Evolutionary conservation across 192 early-diverging fungal genomes (phyloP).

Genomic region (Linnemannia schmuckeri): DNA sequence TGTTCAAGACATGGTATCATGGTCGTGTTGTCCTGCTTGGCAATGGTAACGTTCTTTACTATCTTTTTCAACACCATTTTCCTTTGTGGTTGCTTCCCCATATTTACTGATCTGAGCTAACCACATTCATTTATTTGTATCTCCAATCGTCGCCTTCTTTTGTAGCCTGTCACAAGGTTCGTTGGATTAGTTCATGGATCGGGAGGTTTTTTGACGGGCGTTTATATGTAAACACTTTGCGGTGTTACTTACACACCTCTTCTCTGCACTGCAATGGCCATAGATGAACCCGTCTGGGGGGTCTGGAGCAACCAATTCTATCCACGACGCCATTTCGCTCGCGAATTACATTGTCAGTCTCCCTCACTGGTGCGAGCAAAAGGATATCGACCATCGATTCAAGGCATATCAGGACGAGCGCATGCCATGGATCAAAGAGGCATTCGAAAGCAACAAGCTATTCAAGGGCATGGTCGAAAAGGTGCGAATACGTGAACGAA

Average conservation of each 20-base stretch:
- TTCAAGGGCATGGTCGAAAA: constrained; percentile 13
- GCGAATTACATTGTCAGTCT: constrained; percentile 8
- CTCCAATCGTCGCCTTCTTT: background rate
- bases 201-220: too few relatives aligned
- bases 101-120: background rate
- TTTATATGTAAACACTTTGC: background rate
- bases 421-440: constrained; percentile 11
- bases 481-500: background rate
- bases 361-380: background rate
- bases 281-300: constrained; percentile 5
- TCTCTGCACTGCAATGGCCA: background rate
- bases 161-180: background rate
- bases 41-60: constrained; percentile 2
- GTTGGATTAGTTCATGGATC: background rate
- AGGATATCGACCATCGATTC: constrained; percentile 9
- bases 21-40: constrained; percentile 7
- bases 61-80: too few relatives aligned
- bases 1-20: constrained; percentile 19
- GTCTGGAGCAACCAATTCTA: constrained; percentile 1
- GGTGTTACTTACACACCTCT: background rate
- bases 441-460: background rate
- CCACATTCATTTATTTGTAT: background rate
- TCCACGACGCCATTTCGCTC: constrained; percentile 18
- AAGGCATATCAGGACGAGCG: constrained; percentile 11
- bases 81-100: background rate